These are phyloP conservation scores for Geotrichum histeridarum DNA, from an alignment of 1,139 yeast species.

Conservation along the genomic window DNA sequence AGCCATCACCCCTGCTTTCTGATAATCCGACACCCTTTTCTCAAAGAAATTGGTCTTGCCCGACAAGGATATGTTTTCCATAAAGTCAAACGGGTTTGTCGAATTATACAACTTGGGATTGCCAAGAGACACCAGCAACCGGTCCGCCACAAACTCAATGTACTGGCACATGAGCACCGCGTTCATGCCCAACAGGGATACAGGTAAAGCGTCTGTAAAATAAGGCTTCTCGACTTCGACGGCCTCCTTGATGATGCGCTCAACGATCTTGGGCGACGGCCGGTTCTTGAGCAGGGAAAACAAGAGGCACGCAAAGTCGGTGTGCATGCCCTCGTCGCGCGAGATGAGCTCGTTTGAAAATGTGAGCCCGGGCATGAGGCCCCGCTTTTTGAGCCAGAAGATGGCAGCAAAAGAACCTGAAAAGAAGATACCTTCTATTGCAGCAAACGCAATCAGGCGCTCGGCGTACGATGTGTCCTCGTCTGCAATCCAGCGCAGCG, in stretches of 20 bases:
- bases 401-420: conserved; percentile 96
- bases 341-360: conserved; percentile 94
- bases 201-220: conserved; percentile 89
- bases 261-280: conserved; percentile 72
- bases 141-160: conserved; percentile 95
- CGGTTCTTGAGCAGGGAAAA: conserved; percentile 88
- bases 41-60: conserved; percentile 99
- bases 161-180: conserved; percentile 87
- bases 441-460: conserved; percentile 96
- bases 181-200: conserved; percentile 89
- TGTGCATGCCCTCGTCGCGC: conserved; percentile 97
- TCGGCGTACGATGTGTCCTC: conserved; percentile 84
- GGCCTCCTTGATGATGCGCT: conserved; percentile 86
- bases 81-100: conserved; percentile 92
- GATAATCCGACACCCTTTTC: conserved; percentile 55
- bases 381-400: conserved; percentile 96
- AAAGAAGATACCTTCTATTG: conserved; percentile 97
- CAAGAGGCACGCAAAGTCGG: conserved; percentile 93
- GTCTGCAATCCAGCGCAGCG: conserved; percentile 90
- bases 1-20: conserved; percentile 98
- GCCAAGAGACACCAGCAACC: conserved; percentile 83
- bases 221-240: conserved; percentile 89
- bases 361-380: conserved; percentile 95
- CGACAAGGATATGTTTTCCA: conserved; percentile 87
- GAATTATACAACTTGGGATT: conserved; percentile 81